These are phyloP conservation scores for Penicillium expansum DNA, from an alignment of 2,329 filamentous ascomycete genomes.

Conservation along the genomic window DNA sequence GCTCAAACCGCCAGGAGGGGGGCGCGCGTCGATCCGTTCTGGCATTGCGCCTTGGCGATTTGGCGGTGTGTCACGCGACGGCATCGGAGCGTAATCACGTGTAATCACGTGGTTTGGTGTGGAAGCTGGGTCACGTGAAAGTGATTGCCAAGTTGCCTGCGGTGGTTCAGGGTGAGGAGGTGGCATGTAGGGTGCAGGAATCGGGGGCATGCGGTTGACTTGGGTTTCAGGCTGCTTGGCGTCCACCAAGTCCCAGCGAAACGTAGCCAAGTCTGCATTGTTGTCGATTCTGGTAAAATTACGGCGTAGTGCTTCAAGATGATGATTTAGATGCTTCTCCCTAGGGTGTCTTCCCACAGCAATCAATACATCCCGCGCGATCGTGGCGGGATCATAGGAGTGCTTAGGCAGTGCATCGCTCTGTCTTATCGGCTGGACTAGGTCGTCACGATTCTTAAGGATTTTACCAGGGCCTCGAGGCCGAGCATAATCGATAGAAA, in stretches of 20 bases:
- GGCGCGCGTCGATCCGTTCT: neutral
- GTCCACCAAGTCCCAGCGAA: conserved; percentile 62
- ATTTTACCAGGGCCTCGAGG: conserved; percentile 9
- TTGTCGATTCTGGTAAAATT: conserved; percentile 45
- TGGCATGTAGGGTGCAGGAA: neutral
- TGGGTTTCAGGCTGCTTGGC: neutral
- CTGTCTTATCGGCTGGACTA: conserved; percentile 47
- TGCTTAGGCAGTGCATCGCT: conserved; percentile 44
- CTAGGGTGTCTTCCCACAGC: conserved; percentile 61
- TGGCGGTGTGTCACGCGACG: conserved; percentile 1
- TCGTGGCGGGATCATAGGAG: conserved; percentile 59
- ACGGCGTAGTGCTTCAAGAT: conserved; percentile 51
- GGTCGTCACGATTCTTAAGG: conserved; percentile 33
- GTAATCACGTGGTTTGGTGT: neutral
- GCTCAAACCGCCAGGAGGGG: neutral
- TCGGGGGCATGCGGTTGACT: conserved; percentile 12
- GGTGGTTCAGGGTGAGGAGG: neutral
- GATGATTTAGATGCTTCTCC: conserved; percentile 58
- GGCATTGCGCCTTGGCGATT: neutral
- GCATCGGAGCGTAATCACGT: conserved; percentile 12
- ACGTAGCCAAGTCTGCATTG: conserved; percentile 54
- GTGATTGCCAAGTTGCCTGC: neutral
- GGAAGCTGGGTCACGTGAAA: conserved; percentile 5
- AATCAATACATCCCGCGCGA: conserved; percentile 63
- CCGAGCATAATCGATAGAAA: neutral